phyloP scores from a whole-genome alignment of 495 filamentous ascomycete species.

The Niebla homalea region DNA sequence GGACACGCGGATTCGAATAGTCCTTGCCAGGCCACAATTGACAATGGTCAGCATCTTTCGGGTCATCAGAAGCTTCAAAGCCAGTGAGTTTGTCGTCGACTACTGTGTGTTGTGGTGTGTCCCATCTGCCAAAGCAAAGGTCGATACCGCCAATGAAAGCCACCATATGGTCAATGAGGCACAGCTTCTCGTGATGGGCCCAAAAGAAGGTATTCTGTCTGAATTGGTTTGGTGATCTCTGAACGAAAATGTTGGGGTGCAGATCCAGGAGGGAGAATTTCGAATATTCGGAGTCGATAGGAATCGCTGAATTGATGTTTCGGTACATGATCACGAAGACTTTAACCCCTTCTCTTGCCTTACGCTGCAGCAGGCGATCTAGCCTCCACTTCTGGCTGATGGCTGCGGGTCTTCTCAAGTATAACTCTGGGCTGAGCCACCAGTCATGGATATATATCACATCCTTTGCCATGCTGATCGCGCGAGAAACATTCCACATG shows the following conservation, averaged over 20 bases:
- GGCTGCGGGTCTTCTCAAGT: constrained; percentile 86
- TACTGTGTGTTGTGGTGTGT: constrained; percentile 82
- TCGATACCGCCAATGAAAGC: constrained; percentile 96
- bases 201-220: constrained; percentile 99
- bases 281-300: constrained; percentile 97
- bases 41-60: constrained; percentile 85
- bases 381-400: constrained; percentile 99
- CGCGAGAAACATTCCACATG: constrained; percentile 97
- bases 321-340: constrained; percentile 97
- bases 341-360: constrained; percentile 91
- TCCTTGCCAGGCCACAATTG: constrained; percentile 98
- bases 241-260: constrained; percentile 90
- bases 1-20: constrained; percentile 91
- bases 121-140: constrained; percentile 95
- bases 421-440: constrained; percentile 96
- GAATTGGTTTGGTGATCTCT: constrained; percentile 92
- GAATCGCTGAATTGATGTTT: constrained; percentile 94
- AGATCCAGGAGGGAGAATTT: constrained; percentile 95
- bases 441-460: constrained; percentile 99
- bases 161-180: constrained; percentile 88
- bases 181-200: constrained; percentile 96
- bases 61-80: constrained; percentile 63
- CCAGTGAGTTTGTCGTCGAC: constrained; percentile 91
- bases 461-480: constrained; percentile 95
- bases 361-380: constrained; percentile 84